Percentiles rank a stretch among this genome's conserved stretches.
phyloP scores from a whole-genome alignment of 2,329 filamentous ascomycete genomes.

The Penicillium sp. region DNA sequence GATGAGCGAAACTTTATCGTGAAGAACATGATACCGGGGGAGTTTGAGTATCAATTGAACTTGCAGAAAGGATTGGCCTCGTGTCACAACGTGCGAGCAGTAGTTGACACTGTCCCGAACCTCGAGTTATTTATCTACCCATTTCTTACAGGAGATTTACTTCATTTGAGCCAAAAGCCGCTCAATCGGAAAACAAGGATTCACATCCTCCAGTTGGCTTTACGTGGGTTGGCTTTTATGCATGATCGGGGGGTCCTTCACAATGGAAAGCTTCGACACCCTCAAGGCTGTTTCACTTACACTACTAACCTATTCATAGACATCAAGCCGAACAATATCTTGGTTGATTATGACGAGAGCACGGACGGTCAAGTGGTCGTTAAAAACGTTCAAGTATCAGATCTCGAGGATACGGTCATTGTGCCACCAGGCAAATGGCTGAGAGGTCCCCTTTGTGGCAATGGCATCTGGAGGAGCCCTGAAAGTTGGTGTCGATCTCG shows the following conservation, averaged over 20 bases:
- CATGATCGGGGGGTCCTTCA: not conserved
- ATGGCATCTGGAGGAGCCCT: conserved; percentile 39
- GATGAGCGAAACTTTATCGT: too few species aligned
- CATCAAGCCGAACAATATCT: not conserved
- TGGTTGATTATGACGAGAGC: not conserved
- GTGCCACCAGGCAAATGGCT: conserved; percentile 28
- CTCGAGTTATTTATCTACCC: not conserved
- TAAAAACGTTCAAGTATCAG: conserved; percentile 29
- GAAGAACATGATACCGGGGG: too few species aligned
- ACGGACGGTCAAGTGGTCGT: not conserved
- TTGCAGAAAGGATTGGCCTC: not conserved
- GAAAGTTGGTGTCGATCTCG: conserved; percentile 16
- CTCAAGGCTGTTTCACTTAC: not conserved
- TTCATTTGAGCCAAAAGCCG: not conserved
- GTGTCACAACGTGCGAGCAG: not conserved
- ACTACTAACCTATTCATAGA: not conserved
- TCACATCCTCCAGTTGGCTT: not conserved
- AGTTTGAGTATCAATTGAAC: not conserved
- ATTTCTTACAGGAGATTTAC: not conserved
- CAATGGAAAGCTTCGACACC: not conserved
- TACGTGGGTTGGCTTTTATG: not conserved
- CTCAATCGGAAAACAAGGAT: not conserved
- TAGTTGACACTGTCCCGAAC: not conserved
- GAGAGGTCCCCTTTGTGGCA: conserved; percentile 29
- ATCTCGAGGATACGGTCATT: conserved; percentile 34